Evolutionary conservation across 2,329 filamentous ascomycete genomes (phyloP).

Genomic region (Aspergillus hortae): DNA sequence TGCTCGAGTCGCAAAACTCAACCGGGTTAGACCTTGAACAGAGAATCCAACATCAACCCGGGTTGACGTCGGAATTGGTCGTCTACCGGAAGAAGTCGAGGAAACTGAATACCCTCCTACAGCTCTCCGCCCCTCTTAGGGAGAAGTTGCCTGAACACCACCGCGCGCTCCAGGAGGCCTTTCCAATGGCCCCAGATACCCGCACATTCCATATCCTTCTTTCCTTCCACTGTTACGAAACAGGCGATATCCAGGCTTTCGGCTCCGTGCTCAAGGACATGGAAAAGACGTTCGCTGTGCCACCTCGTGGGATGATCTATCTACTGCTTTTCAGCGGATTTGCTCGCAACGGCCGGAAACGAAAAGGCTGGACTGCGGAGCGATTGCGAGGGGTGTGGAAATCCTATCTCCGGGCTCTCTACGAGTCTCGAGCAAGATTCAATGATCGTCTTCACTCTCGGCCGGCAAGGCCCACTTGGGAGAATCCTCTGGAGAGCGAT

Average conservation of each 20-base stretch:
- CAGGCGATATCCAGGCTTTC: conserved; percentile 70
- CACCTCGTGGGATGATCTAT: conserved; percentile 73
- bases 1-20: conserved; percentile 62
- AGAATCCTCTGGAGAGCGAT: conserved; percentile 26
- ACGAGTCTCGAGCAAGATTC: conserved; percentile 31
- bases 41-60: conserved; percentile 14
- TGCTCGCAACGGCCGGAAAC: conserved; percentile 62
- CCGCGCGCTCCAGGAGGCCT: conserved; percentile 61
- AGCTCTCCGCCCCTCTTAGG: conserved; percentile 41
- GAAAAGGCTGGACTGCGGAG: conserved; percentile 68
- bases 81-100: conserved; percentile 33
- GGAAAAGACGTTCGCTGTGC: conserved; percentile 61
- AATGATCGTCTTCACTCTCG: conserved; percentile 15
- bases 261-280: conserved; percentile 75
- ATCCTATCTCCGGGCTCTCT: conserved; percentile 53
- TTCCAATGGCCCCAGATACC: conserved; percentile 69
- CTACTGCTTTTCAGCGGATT: conserved; percentile 82
- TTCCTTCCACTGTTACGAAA: conserved; percentile 64
- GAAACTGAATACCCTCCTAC: conserved; percentile 49
- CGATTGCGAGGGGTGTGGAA: conserved; percentile 67
- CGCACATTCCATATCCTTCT: conserved; percentile 78
- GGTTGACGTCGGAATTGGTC: conserved; percentile 32
- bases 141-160: conserved; percentile 52
- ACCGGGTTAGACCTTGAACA: conserved; percentile 19
- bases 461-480: conserved; percentile 20